Evolutionary conservation across 345 rosid genomes (phyloP).

Genomic region (Citrus cavaleriei): DNA sequence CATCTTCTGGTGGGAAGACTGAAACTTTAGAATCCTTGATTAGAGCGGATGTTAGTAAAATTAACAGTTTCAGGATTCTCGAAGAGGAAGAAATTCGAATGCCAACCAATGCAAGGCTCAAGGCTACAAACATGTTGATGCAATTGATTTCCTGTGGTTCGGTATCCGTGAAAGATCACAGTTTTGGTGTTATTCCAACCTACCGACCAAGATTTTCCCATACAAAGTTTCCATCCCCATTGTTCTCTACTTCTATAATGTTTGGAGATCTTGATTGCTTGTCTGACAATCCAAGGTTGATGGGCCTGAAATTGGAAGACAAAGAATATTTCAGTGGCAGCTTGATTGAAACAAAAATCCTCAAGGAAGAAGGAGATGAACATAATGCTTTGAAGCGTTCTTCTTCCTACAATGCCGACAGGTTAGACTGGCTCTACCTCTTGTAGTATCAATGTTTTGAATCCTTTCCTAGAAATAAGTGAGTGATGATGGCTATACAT

Average conservation of each 20-base stretch:
- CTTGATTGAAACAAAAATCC: constrained; percentile 69
- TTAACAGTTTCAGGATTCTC: constrained; percentile 87
- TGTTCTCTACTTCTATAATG: constrained; percentile 67
- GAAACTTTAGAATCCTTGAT: constrained; percentile 91
- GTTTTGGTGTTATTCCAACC: constrained; percentile 78
- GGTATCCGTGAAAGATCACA: constrained; percentile 87
- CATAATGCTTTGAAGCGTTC: constrained; percentile 70
- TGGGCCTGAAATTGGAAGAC: constrained; percentile 70
- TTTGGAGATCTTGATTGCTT: constrained; percentile 80
- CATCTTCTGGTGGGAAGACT: constrained; percentile 65
- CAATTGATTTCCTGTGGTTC: constrained; percentile 97
- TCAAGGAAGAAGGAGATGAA: constrained; percentile 46
- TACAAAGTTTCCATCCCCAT: constrained; percentile 64
- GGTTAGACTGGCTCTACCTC: constrained; percentile 37
- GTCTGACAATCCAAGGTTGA: constrained; percentile 73
- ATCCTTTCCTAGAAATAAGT: background rate
- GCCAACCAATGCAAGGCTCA: constrained; percentile 58
- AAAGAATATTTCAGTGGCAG: constrained; percentile 96
- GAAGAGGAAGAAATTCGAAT: constrained; percentile 73
- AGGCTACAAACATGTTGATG: constrained; percentile 75
- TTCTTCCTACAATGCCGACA: constrained; percentile 93
- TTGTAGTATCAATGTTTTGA: background rate
- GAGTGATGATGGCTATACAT: background rate
- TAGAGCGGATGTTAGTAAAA: constrained; percentile 80
- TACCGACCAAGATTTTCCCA: constrained; percentile 70